These are phyloP conservation scores for Talaromyces trachyspermus DNA, from an alignment of 495 filamentous ascomycete species.

Conservation along the genomic window DNA sequence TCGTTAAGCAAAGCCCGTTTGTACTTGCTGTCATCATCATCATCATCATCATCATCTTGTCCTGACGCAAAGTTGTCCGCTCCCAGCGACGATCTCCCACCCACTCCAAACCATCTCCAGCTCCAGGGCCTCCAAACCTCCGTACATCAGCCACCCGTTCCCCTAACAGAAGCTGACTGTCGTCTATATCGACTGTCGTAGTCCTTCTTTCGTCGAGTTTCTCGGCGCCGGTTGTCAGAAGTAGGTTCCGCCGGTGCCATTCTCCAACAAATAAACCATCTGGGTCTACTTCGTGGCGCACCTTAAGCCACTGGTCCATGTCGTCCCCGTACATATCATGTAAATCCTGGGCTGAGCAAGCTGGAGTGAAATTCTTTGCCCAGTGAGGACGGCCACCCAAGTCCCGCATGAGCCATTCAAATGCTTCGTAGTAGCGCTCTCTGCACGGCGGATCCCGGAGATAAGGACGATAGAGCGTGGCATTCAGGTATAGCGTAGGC, in stretches of 20 bases:
- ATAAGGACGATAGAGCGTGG: constrained; percentile 91
- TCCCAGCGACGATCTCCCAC: constrained; percentile 38
- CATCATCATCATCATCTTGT: not conserved
- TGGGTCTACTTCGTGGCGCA: constrained; percentile 71
- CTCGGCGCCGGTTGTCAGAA: constrained; percentile 24
- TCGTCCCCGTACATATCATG: constrained; percentile 43
- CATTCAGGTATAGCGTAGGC: constrained; percentile 90
- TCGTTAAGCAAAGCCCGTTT: not conserved
- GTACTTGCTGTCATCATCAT: too few relatives aligned
- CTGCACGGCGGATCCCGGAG: constrained; percentile 68
- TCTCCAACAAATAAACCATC: constrained; percentile 87
- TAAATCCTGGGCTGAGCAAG: constrained; percentile 41
- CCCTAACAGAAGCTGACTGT: constrained; percentile 29
- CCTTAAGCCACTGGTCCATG: constrained; percentile 56
- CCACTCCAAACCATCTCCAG: constrained; percentile 50
- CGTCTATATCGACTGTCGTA: too few relatives aligned
- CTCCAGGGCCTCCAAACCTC: constrained; percentile 19
- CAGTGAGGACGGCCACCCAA: constrained; percentile 88
- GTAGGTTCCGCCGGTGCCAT: constrained; percentile 74
- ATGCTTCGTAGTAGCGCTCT: constrained; percentile 81
- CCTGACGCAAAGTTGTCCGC: not conserved
- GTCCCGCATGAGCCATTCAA: constrained; percentile 93
- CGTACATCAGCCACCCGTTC: constrained; percentile 35
- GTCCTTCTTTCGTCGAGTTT: constrained; percentile 7
- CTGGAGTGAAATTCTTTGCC: constrained; percentile 81